Evolutionary conservation across 2,329 filamentous ascomycete genomes (phyloP), one percentile per base, ranked within the genome.

Genomic region (Lasiodiplodia gonubiensis): DNA sequence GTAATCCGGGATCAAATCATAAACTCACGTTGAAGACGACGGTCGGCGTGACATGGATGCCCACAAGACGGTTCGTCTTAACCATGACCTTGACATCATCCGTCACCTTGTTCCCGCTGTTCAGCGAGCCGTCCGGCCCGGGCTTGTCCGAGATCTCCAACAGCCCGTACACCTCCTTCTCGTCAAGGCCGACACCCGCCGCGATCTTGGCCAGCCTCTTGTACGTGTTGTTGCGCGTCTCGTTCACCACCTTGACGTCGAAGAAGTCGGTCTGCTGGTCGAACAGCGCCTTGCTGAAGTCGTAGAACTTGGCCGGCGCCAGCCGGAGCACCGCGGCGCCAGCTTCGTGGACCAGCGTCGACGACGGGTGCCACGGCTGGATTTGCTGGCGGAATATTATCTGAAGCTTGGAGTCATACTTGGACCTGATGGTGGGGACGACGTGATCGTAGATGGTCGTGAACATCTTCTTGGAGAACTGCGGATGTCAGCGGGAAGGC

Each of bases 361-460:
- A 93, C 23, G 91, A 93, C 1, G 94, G 94, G 81, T 98, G 94
- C 94, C 94, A 97, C 16, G 93, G 93, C 82, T 97, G 93, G 74
- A 97, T 88, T 78, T 97, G 93, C 78, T 94, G 94, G 60, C 94
- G 90, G 84, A 97, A 92, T 74, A 98, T 87, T 72, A 97, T 84
- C 73, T 91, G 86, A 2, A 97, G 81, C 69, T 84, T 85, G 68
- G 82, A 84, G 27, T 81, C 73, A 70, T 91, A 89, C 73, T 89
- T 88, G 60, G 83, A 73, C 57, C 88, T 76, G 72, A 97, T 84
- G 57, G 87, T 78, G 0, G 92, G 90, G 68, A 87, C 83, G 68
- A 97, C 86, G 35, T 83, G 80, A 67, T 72, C 82, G 80, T 90
- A 89, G 72, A 97, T 81, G 2, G 91, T 94, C 70, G 89, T 87